Conservation (phyloP, 495 filamentous ascomycete species). For the Daldinia loculata region DNA sequence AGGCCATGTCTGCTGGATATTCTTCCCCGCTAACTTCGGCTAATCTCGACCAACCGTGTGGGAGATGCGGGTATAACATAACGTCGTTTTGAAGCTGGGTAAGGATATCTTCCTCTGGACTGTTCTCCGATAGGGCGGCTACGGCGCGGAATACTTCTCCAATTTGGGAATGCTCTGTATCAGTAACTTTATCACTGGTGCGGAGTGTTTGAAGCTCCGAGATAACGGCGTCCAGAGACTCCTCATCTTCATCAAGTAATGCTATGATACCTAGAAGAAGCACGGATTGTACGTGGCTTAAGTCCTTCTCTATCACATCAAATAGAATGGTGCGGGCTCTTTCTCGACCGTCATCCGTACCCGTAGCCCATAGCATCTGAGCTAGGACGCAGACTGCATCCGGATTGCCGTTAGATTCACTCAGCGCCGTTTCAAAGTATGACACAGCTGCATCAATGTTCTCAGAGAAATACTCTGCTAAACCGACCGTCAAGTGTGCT, state of each 20-base stretch:
- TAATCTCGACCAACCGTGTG: constrained; percentile 80
- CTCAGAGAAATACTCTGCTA: constrained; percentile 76
- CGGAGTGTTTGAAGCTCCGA: constrained; percentile 77
- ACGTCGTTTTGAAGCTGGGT: constrained; percentile 72
- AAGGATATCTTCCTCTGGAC: constrained; percentile 48
- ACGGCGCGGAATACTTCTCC: constrained; percentile 58
- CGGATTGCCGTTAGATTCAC: constrained; percentile 78
- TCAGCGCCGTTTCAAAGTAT: constrained; percentile 82
- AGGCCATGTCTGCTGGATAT: constrained; percentile 79
- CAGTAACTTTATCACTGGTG: constrained; percentile 62
- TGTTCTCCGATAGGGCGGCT: constrained; percentile 47
- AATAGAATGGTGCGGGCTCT: constrained; percentile 84
- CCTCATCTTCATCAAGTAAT: constrained; percentile 77
- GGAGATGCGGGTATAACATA: constrained; percentile 77
- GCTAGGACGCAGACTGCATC: constrained; percentile 89
- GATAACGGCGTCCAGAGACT: constrained; percentile 81
- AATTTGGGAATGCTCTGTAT: constrained; percentile 56
- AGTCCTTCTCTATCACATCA: constrained; percentile 72
- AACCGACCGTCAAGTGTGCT: constrained; percentile 84
- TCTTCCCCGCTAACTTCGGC: constrained; percentile 59
- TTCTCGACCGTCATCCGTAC: constrained; percentile 73
- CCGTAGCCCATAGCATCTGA: constrained; percentile 92
- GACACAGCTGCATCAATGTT: constrained; percentile 72
- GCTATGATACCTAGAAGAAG: constrained; percentile 84
- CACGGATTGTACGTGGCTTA: constrained; percentile 78